Conservation (phyloP, 2,329 filamentous ascomycete species). For the Paraconiothyrium brasiliense region DNA sequence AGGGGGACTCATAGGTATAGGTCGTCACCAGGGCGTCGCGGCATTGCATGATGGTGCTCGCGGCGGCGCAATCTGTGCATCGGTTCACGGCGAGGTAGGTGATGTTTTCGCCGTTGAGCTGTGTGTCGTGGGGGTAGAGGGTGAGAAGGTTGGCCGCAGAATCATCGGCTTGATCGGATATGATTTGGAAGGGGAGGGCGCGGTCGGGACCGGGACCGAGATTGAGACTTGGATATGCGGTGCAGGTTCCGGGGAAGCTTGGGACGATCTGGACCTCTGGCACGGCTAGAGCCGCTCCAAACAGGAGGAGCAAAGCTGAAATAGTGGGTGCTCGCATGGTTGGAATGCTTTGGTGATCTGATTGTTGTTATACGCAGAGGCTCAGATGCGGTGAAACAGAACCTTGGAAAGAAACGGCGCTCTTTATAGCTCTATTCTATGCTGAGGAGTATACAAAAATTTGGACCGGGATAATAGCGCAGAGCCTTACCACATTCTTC, state of each 20-base stretch:
- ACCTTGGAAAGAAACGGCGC: not conserved
- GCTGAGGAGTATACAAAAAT: not conserved
- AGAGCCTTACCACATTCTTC: too few relatives aligned
- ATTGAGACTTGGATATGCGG: not conserved
- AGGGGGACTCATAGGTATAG: not conserved
- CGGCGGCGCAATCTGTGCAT: not conserved
- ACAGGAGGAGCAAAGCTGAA: not conserved
- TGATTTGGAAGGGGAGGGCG: not conserved
- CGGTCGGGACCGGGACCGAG: not conserved
- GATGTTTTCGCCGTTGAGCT: not conserved
- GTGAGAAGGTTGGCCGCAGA: not conserved
- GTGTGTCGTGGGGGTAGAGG: not conserved
- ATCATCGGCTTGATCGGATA: not conserved
- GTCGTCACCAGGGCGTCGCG: not conserved
- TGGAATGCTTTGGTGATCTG: not conserved
- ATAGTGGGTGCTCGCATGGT: not conserved
- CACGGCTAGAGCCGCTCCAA: not conserved
- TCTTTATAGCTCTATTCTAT: not conserved
- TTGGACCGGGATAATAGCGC: too few relatives aligned
- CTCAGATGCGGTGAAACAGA: not conserved
- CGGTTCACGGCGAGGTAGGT: not conserved
- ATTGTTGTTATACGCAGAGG: not conserved
- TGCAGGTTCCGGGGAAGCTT: not conserved
- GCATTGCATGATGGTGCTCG: not conserved
- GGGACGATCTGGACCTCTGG: not conserved